Evolutionary conservation across 176 grass and related monocot genomes (phyloP).

Genomic region (Neostapfia colusana): DNA sequence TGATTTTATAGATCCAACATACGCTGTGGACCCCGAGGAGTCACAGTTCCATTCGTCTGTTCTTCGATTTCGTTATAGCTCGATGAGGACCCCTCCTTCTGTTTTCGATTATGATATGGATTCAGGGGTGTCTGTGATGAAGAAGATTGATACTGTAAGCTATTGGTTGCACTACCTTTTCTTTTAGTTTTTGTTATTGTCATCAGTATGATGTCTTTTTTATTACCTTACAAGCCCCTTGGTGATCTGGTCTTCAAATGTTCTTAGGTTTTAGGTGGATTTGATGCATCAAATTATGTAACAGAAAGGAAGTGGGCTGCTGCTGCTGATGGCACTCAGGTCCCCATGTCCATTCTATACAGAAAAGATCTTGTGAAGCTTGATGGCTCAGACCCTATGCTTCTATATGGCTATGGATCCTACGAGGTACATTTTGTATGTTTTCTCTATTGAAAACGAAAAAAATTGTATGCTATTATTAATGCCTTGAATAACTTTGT

Average conservation of each 20-base stretch:
- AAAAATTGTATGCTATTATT: neutral
- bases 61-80: slow-evolving; percentile 78
- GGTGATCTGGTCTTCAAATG: slow-evolving; percentile 24
- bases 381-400: slow-evolving; percentile 80
- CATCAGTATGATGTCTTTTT: neutral
- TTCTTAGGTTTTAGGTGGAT: slow-evolving; percentile 78
- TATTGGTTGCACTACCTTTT: slow-evolving; percentile 2
- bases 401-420: slow-evolving; percentile 90
- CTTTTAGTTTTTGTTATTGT: neutral
- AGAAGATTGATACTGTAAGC: slow-evolving; percentile 84
- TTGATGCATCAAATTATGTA: slow-evolving; percentile 78
- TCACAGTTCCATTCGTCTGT: slow-evolving; percentile 67
- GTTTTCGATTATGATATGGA: slow-evolving; percentile 90
- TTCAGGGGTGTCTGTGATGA: slow-evolving; percentile 67
- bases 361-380: slow-evolving; percentile 79
- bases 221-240: neutral
- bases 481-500: neutral
- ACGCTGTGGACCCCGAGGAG: slow-evolving; percentile 54
- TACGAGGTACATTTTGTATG: slow-evolving; percentile 56
- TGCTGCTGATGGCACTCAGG: slow-evolving; percentile 66
- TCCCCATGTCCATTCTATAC: slow-evolving; percentile 88
- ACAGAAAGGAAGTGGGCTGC: slow-evolving; percentile 88
- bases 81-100: slow-evolving; percentile 69
- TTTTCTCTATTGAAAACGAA: neutral
- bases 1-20: slow-evolving; percentile 77